phyloP scores from a whole-genome alignment of 306 rosid genomes.

The Mucuna pruriens region DNA sequence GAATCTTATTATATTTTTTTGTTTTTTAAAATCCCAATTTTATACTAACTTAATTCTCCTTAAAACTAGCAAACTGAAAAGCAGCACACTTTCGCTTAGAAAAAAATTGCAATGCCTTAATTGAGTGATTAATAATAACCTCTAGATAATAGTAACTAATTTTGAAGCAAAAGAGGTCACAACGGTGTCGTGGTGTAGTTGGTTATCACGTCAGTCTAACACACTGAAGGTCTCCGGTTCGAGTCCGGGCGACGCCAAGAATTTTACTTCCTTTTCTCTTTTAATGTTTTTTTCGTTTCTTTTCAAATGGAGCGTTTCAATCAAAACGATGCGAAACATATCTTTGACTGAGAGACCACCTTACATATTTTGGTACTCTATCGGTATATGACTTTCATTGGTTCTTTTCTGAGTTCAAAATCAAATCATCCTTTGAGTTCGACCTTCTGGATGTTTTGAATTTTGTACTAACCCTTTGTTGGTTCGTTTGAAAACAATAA shows the following conservation, averaged over 20 bases:
- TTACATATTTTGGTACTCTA: too few species aligned
- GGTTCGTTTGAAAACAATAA: background rate
- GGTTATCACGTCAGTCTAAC: slow-evolving; percentile 98
- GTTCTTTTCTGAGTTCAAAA: background rate
- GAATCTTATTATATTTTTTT: too few species aligned
- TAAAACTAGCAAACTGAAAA: too few species aligned
- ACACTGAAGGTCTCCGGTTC: slow-evolving; percentile 89
- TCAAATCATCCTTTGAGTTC: background rate
- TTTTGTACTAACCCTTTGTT: background rate
- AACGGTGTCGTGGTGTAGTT: slow-evolving; percentile 70
- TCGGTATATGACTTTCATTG: too few species aligned
- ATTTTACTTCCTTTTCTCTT: fast-evolving
- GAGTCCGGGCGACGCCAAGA: slow-evolving; percentile 57
- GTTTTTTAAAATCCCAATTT: too few species aligned
- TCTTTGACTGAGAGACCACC: too few species aligned
- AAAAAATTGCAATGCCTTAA: too few species aligned
- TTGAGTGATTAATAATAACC: too few species aligned
- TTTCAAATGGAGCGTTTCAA: background rate
- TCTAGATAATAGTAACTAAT: too few species aligned
- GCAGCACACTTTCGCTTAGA: too few species aligned
- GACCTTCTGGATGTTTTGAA: background rate
- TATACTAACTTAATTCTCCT: too few species aligned
- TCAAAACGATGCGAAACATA: background rate
- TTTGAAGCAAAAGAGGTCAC: too few species aligned
- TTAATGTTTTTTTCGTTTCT: background rate